phyloP scores from a whole-genome alignment of 2,329 filamentous ascomycete species.

The Diaporthe australafricana region DNA sequence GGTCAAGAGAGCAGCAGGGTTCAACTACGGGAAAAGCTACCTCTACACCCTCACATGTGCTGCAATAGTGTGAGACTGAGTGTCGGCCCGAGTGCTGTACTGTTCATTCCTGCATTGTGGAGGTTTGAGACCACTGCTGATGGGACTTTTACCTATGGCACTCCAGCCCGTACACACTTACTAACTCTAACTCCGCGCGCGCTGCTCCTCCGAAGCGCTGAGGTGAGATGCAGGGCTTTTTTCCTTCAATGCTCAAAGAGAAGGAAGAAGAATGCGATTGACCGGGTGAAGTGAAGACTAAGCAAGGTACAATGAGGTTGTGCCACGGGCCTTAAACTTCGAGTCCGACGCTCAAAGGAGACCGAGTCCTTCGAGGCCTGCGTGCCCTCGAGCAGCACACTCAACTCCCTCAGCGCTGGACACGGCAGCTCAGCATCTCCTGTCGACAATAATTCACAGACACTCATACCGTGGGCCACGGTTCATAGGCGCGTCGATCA shows the following conservation, averaged over 20 bases:
- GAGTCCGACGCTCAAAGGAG: neutral
- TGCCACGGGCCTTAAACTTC: neutral
- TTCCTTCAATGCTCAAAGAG: too few species aligned
- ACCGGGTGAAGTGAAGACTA: neutral
- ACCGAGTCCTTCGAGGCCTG: neutral
- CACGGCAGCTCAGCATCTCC: neutral
- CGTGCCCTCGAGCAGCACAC: neutral
- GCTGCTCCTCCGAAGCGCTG: too few species aligned
- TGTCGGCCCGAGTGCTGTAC: conserved; percentile 1
- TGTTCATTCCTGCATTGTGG: conserved; percentile 2
- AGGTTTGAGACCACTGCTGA: conserved; percentile 3
- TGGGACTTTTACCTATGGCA: conserved; percentile 4
- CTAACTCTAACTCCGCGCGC: neutral
- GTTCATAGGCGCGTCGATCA: neutral
- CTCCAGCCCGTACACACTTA: neutral
- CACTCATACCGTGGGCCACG: neutral
- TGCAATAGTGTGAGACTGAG: neutral
- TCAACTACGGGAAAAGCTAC: neutral
- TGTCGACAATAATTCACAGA: neutral
- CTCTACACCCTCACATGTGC: conserved; percentile 7
- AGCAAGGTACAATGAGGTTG: neutral
- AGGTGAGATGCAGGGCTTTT: neutral
- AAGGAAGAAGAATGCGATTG: neutral
- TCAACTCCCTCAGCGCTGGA: too few species aligned
- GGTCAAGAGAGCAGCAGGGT: neutral